Base-by-base conservation (phyloP, 257 asterid species). In the Fraxinus americana region DNA sequence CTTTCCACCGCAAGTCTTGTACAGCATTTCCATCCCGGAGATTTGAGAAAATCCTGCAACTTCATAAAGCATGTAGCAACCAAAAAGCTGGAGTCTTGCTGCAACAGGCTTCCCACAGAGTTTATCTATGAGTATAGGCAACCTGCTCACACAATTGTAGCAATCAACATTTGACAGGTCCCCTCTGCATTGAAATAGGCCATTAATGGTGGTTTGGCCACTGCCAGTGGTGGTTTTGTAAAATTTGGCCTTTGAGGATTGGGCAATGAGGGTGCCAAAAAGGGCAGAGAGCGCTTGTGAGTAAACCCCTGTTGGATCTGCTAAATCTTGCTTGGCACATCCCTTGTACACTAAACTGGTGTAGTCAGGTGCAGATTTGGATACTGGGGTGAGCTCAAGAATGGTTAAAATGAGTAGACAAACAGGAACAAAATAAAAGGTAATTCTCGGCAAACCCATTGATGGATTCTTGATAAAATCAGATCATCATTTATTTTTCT, bases 101-200 rank as follows among this genome's bases (percentile, higher is more conserved):
- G 99, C 99, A 38, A 83, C 85, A 59, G 87, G 93, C 81, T 79
- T 85, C 4, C 97, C 97, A 79, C 99, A 95, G 39, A 95, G 97
- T 88, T 86, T 93, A 87, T 93, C 96, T 70, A 89, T 91, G 2
- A 93, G 97, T 13, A 90, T 87, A 23, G 99, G 99, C 29, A 93
- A 86, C 79, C 80, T 88, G 79, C 94, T 93, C 17, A 95, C 92
- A 81, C 99, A 95, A 74, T 45, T 88, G 59, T 95, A 95, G 76
- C 99, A 95, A 41, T 95, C 98, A 21, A 87, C 92, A 86, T 93
- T 95, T 34, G 97, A 84, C 5, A 95, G 79, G 74, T 93, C 98
- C 3, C 99, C 98, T 67, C 98, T 86, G 83, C 99, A 95, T 74
- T 95, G 99, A 43, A 89, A 95, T 36, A 95, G 94, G 68, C 99